Conservation (phyloP, 2,329 filamentous ascomycete genomes). For the Penicillium sp. region DNA sequence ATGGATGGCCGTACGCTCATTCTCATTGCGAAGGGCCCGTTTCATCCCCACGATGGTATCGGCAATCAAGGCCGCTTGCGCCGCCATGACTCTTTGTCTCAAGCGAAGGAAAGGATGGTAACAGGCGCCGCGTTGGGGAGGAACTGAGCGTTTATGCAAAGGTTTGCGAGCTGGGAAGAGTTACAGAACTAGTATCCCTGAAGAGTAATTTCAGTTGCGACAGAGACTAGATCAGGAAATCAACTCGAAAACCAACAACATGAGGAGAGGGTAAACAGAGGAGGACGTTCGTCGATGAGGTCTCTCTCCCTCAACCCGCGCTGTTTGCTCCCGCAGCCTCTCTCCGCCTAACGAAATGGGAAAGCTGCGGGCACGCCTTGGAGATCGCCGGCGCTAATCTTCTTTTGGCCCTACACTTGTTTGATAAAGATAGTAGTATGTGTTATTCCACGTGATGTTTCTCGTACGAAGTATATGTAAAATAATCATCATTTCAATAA, state of each 20-base stretch:
- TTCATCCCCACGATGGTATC: slow-evolving; percentile 63
- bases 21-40: slow-evolving; percentile 54
- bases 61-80: slow-evolving; percentile 52
- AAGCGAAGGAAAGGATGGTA: slow-evolving; percentile 7
- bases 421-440: slow-evolving; percentile 26
- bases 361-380: slow-evolving; percentile 24
- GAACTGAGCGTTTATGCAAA: neutral
- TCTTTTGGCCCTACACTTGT: slow-evolving; percentile 12
- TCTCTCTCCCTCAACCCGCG: slow-evolving; percentile 2
- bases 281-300: too few relatives aligned
- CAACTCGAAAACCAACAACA: neutral
- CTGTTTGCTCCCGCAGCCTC: slow-evolving; percentile 6
- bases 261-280: neutral
- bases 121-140: slow-evolving; percentile 5
- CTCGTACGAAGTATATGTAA: neutral
- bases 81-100: slow-evolving; percentile 43
- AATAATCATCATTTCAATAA: neutral
- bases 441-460: slow-evolving; percentile 27
- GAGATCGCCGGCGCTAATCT: slow-evolving; percentile 30
- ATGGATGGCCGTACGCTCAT: slow-evolving; percentile 44
- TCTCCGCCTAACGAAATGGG: slow-evolving; percentile 29
- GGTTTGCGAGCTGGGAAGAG: neutral
- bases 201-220: neutral
- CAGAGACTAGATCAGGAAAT: neutral
- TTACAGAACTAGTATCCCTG: neutral